A percentile compares a stretch with the other conserved stretches of the same genome.
Conservation (phyloP, 805 yeast species). For the Yarrowia sp. region DNA sequence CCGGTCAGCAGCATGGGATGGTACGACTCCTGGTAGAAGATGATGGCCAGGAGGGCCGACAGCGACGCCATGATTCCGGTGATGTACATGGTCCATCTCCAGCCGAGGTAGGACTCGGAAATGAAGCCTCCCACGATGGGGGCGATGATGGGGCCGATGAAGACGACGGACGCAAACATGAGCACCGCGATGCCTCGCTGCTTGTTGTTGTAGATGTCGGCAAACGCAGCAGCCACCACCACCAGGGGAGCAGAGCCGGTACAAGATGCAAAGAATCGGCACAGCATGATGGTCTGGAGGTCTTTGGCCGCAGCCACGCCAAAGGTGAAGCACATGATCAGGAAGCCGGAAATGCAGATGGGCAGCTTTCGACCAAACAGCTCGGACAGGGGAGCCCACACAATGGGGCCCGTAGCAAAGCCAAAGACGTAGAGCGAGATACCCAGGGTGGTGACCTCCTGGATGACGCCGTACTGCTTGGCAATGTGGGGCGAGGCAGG, state of each 20-base stretch:
- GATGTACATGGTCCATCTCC: constrained; percentile 85
- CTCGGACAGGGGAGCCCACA: constrained; percentile 92
- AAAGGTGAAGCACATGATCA: constrained; percentile 66
- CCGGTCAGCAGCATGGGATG: constrained; percentile 67
- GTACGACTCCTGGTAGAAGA: constrained; percentile 70
- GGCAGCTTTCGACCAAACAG: constrained; percentile 73
- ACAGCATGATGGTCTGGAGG: constrained; percentile 74
- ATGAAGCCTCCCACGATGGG: constrained; percentile 81
- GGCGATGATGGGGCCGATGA: constrained; percentile 80
- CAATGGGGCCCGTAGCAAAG: constrained; percentile 88
- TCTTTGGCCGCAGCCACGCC: constrained; percentile 82
- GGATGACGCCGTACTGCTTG: constrained; percentile 63
- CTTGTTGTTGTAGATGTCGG: constrained; percentile 74
- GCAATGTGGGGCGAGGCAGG: constrained; percentile 61
- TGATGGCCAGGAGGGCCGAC: constrained; percentile 50
- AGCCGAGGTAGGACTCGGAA: constrained; percentile 65
- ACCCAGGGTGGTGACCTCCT: constrained; percentile 74
- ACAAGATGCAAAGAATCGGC: constrained; percentile 81
- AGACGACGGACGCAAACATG: constrained; percentile 73
- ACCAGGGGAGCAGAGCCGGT: constrained; percentile 86
- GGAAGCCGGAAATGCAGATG: constrained; percentile 61
- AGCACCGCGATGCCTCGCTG: constrained; percentile 79
- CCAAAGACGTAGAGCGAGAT: constrained; percentile 88
- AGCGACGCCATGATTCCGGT: constrained; percentile 65
- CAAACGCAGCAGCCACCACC: constrained; percentile 84